Conservation (phyloP, 306 rosid species). For the Castanea sativa region DNA sequence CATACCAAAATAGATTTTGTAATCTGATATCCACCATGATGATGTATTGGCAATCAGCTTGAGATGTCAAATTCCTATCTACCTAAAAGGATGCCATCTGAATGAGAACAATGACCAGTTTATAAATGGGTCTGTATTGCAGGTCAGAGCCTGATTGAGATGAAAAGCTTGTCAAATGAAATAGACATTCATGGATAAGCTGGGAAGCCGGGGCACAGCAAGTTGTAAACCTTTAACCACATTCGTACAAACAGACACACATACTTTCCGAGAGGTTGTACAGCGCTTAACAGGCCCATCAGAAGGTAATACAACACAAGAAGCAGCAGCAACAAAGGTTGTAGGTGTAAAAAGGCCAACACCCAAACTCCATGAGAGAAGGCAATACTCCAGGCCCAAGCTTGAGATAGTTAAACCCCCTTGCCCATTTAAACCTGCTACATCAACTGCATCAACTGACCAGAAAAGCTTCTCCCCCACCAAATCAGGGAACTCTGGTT, state of each 20-base stretch:
- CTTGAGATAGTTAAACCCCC: constrained; percentile 73
- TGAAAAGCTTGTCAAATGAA: constrained; percentile 3
- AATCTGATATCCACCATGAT: neutral
- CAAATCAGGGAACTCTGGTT: constrained; percentile 31
- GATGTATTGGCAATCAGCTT: neutral
- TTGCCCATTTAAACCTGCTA: constrained; percentile 24
- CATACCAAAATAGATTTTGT: neutral
- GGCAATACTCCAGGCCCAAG: constrained; percentile 69
- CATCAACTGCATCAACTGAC: constrained; percentile 21
- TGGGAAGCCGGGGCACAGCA: constrained; percentile 27
- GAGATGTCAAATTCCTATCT: neutral
- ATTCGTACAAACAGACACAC: constrained; percentile 67
- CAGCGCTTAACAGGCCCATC: constrained; percentile 76
- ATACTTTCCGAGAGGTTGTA: constrained; percentile 70
- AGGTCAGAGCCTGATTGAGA: constrained; percentile 16
- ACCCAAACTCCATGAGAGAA: constrained; percentile 74
- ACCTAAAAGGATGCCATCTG: neutral
- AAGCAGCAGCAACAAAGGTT: constrained; percentile 26
- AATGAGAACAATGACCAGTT: neutral
- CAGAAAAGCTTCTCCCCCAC: constrained; percentile 31
- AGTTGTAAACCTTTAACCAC: constrained; percentile 63
- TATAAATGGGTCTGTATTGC: constrained; percentile 1
- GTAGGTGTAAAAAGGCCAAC: constrained; percentile 27
- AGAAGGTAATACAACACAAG: constrained; percentile 27
- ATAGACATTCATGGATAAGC: constrained; percentile 42